A percentile compares a stretch with the other conserved stretches of the same genome.
Conservation (phyloP, 345 rosid genomes). For the Jatropha curcas region DNA sequence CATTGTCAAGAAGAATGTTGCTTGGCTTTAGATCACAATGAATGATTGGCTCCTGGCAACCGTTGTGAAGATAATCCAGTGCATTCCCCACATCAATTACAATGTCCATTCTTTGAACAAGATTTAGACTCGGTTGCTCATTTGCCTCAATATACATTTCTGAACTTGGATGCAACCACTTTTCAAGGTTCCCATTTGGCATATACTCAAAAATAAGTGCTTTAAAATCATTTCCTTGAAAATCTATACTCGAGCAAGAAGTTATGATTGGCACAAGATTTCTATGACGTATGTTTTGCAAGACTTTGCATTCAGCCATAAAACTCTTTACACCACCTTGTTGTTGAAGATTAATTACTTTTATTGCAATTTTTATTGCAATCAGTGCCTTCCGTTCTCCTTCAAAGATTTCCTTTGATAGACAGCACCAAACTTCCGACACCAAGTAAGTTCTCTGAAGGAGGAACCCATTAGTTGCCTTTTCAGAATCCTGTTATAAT, state of each 20-base stretch:
- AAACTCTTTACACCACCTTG: slow-evolving; percentile 19
- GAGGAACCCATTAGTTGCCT: slow-evolving; percentile 15
- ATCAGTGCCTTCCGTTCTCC: not conserved
- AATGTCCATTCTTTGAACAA: slow-evolving; percentile 33
- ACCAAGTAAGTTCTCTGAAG: slow-evolving; percentile 9
- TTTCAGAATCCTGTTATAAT: not conserved
- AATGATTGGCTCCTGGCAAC: slow-evolving; percentile 29
- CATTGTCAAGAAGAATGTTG: slow-evolving; percentile 34
- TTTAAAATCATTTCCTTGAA: slow-evolving; percentile 20
- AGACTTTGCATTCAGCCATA: slow-evolving; percentile 23
- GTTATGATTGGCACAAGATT: slow-evolving; percentile 25
- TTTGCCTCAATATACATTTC: not conserved
- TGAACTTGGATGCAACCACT: slow-evolving; percentile 13
- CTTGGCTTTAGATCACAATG: slow-evolving; percentile 46
- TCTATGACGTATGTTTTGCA: slow-evolving; percentile 21
- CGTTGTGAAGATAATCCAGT: slow-evolving; percentile 41
- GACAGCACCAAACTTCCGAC: slow-evolving; percentile 17
- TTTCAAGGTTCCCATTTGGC: slow-evolving; percentile 23
- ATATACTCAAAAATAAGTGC: slow-evolving; percentile 21
- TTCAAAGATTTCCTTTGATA: slow-evolving; percentile 2
- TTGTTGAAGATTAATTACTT: slow-evolving; percentile 15
- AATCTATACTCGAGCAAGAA: slow-evolving; percentile 23
- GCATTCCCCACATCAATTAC: slow-evolving; percentile 41
- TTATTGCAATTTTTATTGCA: too few species aligned
- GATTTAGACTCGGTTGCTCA: not conserved